Base-by-base conservation (phyloP, 2,329 filamentous ascomycete species). In the Coniochaeta sp. region DNA sequence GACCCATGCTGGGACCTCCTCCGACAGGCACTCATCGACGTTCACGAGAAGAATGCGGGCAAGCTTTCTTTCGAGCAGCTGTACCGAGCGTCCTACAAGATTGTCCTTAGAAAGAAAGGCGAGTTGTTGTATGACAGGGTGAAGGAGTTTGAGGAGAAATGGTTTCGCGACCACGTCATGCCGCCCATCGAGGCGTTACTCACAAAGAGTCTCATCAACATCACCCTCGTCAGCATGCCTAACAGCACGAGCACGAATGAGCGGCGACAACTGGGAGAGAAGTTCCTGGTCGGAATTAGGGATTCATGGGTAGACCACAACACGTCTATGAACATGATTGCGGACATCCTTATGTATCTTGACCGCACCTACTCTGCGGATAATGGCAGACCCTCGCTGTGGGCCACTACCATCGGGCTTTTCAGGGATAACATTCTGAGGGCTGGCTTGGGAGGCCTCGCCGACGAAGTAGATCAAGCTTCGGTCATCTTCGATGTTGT, bases 331-430 rank as follows among this genome's bases (percentile, higher is more conserved):
- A 92, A 91, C 70, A 98, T 98, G 93, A 88, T 91, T 58, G 92
- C 93, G 4, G 95, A 98, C 72, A 91, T 98, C 34, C 81, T 98
- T 58, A 97, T 98, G 92, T 97, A 97, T 70, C 91, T 99, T 80
- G 93, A 99, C 71, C 89, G 92, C 57, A 88, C 93, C 31, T 92
- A 90, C 68, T 89, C 86, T 57, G 80, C 86, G 38, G 91, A 96
- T 64, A 68, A 75, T 6, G 84, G 87, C 62, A 82, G 85, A 6
- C 88, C 91, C 0, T 89, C 89, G 0, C 95, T 97, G 59, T 97
- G 93, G 70, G 84, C 88, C 16, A 85, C 89, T 11, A 88, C 91
- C 2, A 96, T 99, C 79, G 88, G 88, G 2, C 79, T 97, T 1
- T 99, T 96, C 73, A 87, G 93, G 40, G 91, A 97, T 67, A 81